Evolutionary conservation across 768 basidiomycete genomes (phyloP).

Genomic region (Lactarius trivialis): DNA sequence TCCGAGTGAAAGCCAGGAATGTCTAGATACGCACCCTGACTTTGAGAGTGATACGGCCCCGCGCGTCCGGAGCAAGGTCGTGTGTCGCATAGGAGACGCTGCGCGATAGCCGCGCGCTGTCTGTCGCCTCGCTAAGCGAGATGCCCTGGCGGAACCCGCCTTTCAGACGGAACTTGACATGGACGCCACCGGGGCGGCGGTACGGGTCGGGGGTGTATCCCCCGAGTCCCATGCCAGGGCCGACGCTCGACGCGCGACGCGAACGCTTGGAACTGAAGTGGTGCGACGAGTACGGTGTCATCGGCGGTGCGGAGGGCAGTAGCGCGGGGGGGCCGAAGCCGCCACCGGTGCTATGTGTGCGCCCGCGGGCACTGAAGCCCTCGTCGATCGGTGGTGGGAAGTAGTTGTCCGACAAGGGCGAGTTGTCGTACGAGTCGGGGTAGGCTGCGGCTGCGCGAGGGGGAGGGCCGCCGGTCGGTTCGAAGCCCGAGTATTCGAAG

Average conservation of each 20-base stretch:
- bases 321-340: slow-evolving; percentile 15
- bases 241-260: slow-evolving; percentile 21
- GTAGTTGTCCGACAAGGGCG: slow-evolving; percentile 18
- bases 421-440: slow-evolving; percentile 18
- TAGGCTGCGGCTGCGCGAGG: slow-evolving; percentile 7
- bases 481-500: slow-evolving; percentile 1
- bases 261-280: slow-evolving; percentile 7
- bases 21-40: slow-evolving; percentile 14
- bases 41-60: slow-evolving; percentile 16
- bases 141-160: slow-evolving; percentile 16
- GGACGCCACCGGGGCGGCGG: slow-evolving; percentile 1
- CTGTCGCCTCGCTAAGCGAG: slow-evolving; percentile 13
- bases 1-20: too few species aligned
- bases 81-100: slow-evolving; percentile 10
- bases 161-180: slow-evolving; percentile 20
- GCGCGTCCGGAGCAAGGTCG: slow-evolving; percentile 14
- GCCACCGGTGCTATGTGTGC: slow-evolving; percentile 16
- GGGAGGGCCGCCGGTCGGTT: slow-evolving; percentile 7
- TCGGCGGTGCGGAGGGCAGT: slow-evolving; percentile 12
- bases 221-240: slow-evolving; percentile 4
- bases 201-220: not conserved
- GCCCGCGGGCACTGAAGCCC: not conserved
- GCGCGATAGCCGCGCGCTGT: slow-evolving; percentile 13
- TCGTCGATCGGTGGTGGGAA: slow-evolving; percentile 15
- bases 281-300: slow-evolving; percentile 18